Conservation (phyloP, 2,329 filamentous ascomycete species). For the Cadophora gregata region DNA sequence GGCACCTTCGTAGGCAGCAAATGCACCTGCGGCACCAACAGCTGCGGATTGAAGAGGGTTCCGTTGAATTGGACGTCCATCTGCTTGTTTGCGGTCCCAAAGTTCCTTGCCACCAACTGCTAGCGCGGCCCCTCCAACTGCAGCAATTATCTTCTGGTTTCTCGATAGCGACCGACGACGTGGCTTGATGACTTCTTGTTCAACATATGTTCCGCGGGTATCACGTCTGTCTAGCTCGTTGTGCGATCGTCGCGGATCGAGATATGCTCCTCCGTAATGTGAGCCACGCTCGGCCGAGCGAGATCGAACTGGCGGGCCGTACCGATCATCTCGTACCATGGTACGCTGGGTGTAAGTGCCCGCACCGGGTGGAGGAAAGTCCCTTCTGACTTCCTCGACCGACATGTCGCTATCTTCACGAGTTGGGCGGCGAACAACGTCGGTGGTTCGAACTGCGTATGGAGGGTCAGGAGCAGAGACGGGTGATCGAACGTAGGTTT, state of each 20-base stretch:
- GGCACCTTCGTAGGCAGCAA: constrained; percentile 68
- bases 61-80: constrained; percentile 56
- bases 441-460: constrained; percentile 52
- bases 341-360: constrained; percentile 37
- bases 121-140: constrained; percentile 67
- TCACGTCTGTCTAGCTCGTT: constrained; percentile 56
- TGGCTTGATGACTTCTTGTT: constrained; percentile 58
- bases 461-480: constrained; percentile 37
- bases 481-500: constrained; percentile 43
- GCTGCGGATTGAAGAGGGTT: constrained; percentile 66
- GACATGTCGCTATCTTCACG: constrained; percentile 78
- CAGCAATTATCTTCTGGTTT: constrained; percentile 70
- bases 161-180: constrained; percentile 61
- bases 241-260: constrained; percentile 55
- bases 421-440: constrained; percentile 59
- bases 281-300: constrained; percentile 67
- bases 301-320: constrained; percentile 58
- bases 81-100: constrained; percentile 64
- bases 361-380: constrained; percentile 71
- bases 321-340: constrained; percentile 42
- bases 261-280: constrained; percentile 64
- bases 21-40: constrained; percentile 66
- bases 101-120: constrained; percentile 71
- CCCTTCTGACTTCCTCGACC: constrained; percentile 82
- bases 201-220: constrained; percentile 55